A percentile compares a stretch with the other conserved stretches of the same genome.
Evolutionary conservation across 164 flowering plant genomes (phyloP).

Genomic region (Stephania yunnanensis): DNA sequence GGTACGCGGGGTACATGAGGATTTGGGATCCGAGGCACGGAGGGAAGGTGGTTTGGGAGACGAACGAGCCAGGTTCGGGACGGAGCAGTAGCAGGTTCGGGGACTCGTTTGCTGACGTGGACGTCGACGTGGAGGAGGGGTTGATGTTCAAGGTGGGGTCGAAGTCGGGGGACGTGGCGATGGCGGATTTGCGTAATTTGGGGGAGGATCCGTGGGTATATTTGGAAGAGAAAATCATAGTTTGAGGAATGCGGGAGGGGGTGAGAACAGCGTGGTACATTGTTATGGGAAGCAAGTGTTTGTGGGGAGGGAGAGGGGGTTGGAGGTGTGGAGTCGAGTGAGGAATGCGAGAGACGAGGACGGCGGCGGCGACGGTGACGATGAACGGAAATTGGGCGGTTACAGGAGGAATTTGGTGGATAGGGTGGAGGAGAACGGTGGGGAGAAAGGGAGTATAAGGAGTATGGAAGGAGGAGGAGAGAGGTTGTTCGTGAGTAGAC

Average conservation of each 20-base stretch:
- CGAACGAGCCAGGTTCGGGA: conserved; percentile 89
- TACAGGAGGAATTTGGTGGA: conserved; percentile 80
- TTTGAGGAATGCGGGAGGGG: conserved; percentile 34
- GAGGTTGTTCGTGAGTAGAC: conserved; percentile 75
- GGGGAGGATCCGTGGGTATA: conserved; percentile 93
- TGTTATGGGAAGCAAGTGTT: conserved; percentile 77
- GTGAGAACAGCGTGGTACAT: conserved; percentile 31
- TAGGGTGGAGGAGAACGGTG: conserved; percentile 35
- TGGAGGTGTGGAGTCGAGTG: conserved; percentile 80
- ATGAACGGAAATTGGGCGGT: conserved; percentile 16
- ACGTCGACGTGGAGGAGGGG: conserved; percentile 45
- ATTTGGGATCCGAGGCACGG: conserved; percentile 78
- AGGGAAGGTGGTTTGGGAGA: conserved; percentile 74
- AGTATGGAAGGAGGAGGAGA: conserved; percentile 80
- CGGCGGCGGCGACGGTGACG: conserved; percentile 15
- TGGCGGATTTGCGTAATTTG: conserved; percentile 71
- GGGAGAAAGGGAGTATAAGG: conserved; percentile 49
- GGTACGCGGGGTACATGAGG: conserved; percentile 74
- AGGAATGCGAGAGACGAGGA: conserved; percentile 21
- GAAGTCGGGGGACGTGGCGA: conserved; percentile 70
- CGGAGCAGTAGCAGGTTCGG: conserved; percentile 77
- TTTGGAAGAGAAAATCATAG: conserved; percentile 72
- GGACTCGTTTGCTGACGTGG: conserved; percentile 80
- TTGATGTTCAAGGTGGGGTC: conserved; percentile 71
- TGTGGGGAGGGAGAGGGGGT: conserved; percentile 56